Percentiles rank a stretch among this genome's conserved stretches.
These are phyloP conservation scores for Mucor irregularis DNA, from an alignment of 371 early-diverging fungal genomes.

Conservation along the genomic window DNA sequence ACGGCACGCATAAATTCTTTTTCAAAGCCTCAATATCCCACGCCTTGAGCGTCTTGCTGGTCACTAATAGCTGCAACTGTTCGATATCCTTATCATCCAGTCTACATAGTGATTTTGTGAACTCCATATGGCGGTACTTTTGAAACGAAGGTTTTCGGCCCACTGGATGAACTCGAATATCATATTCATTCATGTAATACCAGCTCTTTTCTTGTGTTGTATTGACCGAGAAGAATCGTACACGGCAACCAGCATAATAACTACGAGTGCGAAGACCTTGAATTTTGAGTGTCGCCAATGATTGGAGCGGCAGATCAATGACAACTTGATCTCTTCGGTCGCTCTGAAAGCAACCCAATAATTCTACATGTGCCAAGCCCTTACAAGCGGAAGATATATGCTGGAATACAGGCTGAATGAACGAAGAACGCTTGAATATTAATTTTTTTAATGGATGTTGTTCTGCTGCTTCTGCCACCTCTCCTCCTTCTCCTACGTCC, in stretches of 20 bases:
- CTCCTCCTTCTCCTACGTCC: neutral
- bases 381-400: constrained; percentile 1
- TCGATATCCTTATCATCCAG: constrained; percentile 12
- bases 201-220: neutral
- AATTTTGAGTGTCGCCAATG: constrained; percentile 5
- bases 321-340: constrained; percentile 17
- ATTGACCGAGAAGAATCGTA: constrained; percentile 10
- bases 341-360: constrained; percentile 13
- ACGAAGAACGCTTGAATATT: constrained; percentile 12
- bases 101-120: constrained; percentile 1
- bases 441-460: constrained; percentile 9
- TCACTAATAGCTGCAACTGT: constrained; percentile 11
- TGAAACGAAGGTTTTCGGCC: constrained; percentile 14
- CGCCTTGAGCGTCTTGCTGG: constrained; percentile 13
- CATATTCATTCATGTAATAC: constrained; percentile 21
- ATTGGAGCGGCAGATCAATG: constrained; percentile 2
- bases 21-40: constrained; percentile 21
- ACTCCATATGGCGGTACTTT: constrained; percentile 21
- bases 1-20: neutral
- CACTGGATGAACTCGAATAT: constrained; percentile 11
- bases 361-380: constrained; percentile 9
- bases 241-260: constrained; percentile 20
- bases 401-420: constrained; percentile 9
- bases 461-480: neutral
- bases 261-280: constrained; percentile 18